Evolutionary conservation across 139 green algal genomes (phyloP).

Genomic region (Ettlia oleoabundans): DNA sequence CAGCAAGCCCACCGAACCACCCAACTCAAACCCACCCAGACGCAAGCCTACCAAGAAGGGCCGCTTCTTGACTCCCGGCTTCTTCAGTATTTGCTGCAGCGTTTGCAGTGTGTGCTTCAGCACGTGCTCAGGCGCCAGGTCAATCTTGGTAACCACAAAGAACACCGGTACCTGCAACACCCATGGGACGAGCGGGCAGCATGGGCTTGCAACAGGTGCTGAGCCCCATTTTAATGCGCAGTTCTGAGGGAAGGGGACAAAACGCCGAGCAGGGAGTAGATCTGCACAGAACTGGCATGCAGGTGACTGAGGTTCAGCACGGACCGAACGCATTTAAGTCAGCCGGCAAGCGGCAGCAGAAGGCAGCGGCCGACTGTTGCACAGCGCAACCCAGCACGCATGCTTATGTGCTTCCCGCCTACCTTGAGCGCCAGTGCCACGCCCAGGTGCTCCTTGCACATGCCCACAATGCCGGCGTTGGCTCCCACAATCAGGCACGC

Average conservation of each 20-base stretch:
- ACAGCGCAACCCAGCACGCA: too few species aligned
- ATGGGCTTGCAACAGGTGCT: too few species aligned
- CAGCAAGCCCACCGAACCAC: not conserved
- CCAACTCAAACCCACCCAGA: not conserved
- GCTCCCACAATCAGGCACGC: slow-evolving; percentile 81
- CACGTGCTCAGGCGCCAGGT: slow-evolving; percentile 90
- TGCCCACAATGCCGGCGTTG: slow-evolving; percentile 87
- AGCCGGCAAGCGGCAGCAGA: too few species aligned
- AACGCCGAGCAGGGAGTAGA: too few species aligned
- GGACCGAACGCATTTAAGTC: too few species aligned
- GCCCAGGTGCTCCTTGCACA: slow-evolving; percentile 94
- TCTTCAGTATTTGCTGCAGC: slow-evolving; percentile 82
- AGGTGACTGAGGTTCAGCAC: too few species aligned
- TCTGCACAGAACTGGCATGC: too few species aligned
- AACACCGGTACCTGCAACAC: slow-evolving; percentile 85
- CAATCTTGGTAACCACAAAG: slow-evolving; percentile 90
- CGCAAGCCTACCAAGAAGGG: slow-evolving; percentile 74
- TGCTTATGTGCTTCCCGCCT: too few species aligned
- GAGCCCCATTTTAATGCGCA: too few species aligned
- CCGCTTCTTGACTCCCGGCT: slow-evolving; percentile 89
- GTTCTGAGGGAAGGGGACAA: too few species aligned
- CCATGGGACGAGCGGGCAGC: too few species aligned
- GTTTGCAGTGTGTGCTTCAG: slow-evolving; percentile 81
- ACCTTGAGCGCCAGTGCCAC: slow-evolving; percentile 90
- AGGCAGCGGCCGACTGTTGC: too few species aligned